A percentile compares a stretch with the other conserved stretches of the same genome.
These are phyloP conservation scores for Lophiotrema nucula DNA, from an alignment of 495 filamentous ascomycete species.

Conservation along the genomic window DNA sequence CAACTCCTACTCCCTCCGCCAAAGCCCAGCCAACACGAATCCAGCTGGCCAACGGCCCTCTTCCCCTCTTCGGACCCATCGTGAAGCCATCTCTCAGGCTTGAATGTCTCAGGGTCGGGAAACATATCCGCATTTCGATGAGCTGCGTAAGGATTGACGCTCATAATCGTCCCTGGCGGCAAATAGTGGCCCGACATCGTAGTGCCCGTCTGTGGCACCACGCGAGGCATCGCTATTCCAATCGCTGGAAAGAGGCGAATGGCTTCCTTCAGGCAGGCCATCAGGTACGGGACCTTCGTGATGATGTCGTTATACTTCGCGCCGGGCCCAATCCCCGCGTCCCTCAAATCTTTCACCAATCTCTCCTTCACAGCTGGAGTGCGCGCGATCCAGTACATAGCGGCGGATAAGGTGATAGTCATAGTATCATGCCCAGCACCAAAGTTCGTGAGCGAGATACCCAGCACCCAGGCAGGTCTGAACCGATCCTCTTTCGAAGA, in stretches of 20 bases:
- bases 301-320: background rate
- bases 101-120: background rate
- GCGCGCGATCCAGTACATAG: background rate
- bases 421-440: slow-evolving; percentile 2
- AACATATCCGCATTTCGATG: background rate
- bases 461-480: background rate
- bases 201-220: background rate
- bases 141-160: background rate
- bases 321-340: background rate
- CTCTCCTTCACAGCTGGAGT: background rate
- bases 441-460: background rate
- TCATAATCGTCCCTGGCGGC: background rate
- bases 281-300: background rate
- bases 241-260: slow-evolving; percentile 1
- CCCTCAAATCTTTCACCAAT: background rate
- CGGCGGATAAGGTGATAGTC: background rate
- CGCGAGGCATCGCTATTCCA: background rate
- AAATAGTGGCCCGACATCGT: background rate
- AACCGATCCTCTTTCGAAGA: background rate
- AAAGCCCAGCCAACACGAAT: background rate
- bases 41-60: background rate
- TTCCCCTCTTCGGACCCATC: background rate
- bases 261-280: slow-evolving; percentile 3
- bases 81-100: background rate
- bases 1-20: background rate